Conservation (phyloP, 1,284 basidiomycete species). For the Porphyrellus sp. region DNA sequence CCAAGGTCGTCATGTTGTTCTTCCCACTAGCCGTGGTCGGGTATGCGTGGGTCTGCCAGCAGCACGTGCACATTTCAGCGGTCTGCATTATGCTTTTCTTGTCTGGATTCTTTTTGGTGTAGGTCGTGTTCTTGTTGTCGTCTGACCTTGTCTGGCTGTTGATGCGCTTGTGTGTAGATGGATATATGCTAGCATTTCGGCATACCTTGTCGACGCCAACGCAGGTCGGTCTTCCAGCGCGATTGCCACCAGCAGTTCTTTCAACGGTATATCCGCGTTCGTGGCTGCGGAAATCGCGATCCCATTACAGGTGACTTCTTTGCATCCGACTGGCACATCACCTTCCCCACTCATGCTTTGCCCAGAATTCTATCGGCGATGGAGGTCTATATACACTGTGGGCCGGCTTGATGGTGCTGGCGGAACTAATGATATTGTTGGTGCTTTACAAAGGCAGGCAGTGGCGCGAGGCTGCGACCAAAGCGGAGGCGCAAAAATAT, state of each 20-base stretch:
- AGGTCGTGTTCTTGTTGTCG: slow-evolving; percentile 22
- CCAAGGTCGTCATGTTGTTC: slow-evolving; percentile 50
- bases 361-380: slow-evolving; percentile 53
- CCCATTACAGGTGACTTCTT: slow-evolving; percentile 20
- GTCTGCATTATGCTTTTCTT: slow-evolving; percentile 65
- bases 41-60: slow-evolving; percentile 76
- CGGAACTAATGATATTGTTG: slow-evolving; percentile 41
- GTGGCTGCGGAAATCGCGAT: slow-evolving; percentile 69
- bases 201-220: slow-evolving; percentile 79
- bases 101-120: slow-evolving; percentile 71
- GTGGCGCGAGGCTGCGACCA: slow-evolving; percentile 33
- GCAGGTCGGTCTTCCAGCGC: slow-evolving; percentile 69
- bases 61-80: slow-evolving; percentile 61
- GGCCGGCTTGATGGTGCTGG: slow-evolving; percentile 49
- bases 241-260: slow-evolving; percentile 68
- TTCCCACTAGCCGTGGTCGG: slow-evolving; percentile 61
- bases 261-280: slow-evolving; percentile 68
- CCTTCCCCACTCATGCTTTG: neutral
- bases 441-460: slow-evolving; percentile 42
- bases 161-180: slow-evolving; percentile 43
- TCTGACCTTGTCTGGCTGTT: slow-evolving; percentile 3
- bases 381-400: slow-evolving; percentile 63
- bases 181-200: slow-evolving; percentile 68
- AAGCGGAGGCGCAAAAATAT: slow-evolving; percentile 15
- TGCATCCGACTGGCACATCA: neutral